Evolutionary conservation across 2,329 filamentous ascomycete species (phyloP).

Genomic region (Arthrobotrys sphaeroides): DNA sequence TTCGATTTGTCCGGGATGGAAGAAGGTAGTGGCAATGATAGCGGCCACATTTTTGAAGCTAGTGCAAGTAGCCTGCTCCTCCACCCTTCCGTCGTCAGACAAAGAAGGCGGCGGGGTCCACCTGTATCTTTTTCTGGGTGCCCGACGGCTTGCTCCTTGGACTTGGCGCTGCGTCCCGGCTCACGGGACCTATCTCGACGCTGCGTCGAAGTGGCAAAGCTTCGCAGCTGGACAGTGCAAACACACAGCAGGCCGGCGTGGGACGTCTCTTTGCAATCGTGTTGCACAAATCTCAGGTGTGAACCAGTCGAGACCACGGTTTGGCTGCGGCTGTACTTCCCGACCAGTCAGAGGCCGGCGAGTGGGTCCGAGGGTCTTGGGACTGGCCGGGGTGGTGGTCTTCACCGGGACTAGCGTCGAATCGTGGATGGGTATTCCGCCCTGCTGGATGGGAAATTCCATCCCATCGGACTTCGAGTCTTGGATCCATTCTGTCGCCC

Average conservation of each 20-base stretch:
- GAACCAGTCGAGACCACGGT: background rate
- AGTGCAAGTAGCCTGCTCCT: background rate
- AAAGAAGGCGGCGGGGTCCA: background rate
- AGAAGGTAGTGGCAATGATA: background rate
- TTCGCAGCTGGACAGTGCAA: background rate
- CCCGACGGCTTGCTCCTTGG: slow-evolving; percentile 4
- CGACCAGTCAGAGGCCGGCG: slow-evolving; percentile 18
- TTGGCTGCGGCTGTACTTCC: slow-evolving; percentile 9
- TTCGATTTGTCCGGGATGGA: slow-evolving; percentile 4
- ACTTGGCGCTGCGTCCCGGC: slow-evolving; percentile 18
- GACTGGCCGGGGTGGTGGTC: background rate
- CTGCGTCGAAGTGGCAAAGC: slow-evolving; percentile 22
- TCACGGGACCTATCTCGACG: slow-evolving; percentile 16
- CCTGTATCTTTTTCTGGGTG: background rate
- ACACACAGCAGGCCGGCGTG: background rate
- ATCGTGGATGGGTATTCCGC: background rate
- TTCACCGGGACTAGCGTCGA: background rate
- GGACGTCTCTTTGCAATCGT: background rate
- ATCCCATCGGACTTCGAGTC: background rate
- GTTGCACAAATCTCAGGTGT: slow-evolving; percentile 8
- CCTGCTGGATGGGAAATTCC: background rate
- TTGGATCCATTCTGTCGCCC: background rate
- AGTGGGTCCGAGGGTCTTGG: background rate
- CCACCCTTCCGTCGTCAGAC: slow-evolving; percentile 8
- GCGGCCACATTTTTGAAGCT: slow-evolving; percentile 18